These are phyloP conservation scores for Saposhnikovia divaricata DNA, from an alignment of 129 eudicot species.

Conservation along the genomic window DNA sequence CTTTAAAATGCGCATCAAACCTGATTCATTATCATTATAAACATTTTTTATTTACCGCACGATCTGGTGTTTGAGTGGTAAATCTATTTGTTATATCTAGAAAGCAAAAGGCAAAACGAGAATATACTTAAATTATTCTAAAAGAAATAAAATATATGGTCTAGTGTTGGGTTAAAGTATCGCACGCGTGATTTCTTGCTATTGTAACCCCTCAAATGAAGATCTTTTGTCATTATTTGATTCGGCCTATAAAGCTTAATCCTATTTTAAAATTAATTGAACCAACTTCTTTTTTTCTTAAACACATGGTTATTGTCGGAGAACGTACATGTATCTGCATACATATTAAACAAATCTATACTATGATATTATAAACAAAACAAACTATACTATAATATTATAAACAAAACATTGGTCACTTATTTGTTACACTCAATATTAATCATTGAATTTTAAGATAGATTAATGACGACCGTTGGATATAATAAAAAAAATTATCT, in stretches of 20 bases:
- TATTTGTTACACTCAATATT: too few species aligned
- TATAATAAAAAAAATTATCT: too few species aligned
- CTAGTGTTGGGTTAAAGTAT: conserved; percentile 3
- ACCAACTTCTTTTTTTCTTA: background rate
- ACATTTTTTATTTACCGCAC: too few species aligned
- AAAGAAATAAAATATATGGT: background rate
- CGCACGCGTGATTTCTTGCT: conserved; percentile 9
- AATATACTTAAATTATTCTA: background rate
- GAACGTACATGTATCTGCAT: background rate
- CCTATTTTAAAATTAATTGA: background rate
- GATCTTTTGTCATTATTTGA: conserved; percentile 11
- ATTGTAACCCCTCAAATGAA: conserved; percentile 6
- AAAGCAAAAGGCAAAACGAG: background rate
- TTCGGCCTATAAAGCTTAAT: background rate
- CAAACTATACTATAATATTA: too few species aligned
- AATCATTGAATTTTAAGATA: too few species aligned
- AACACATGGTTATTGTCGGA: conserved; percentile 6
- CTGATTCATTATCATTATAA: too few species aligned
- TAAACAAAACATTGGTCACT: too few species aligned
- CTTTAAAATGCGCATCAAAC: too few species aligned
- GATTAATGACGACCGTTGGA: too few species aligned
- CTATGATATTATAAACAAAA: too few species aligned
- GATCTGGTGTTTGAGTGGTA: background rate
- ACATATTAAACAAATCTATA: too few species aligned
- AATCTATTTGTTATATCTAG: background rate